phyloP scores from a whole-genome alignment of 495 filamentous ascomycete genomes.

The Talaromyces borbonicus region DNA sequence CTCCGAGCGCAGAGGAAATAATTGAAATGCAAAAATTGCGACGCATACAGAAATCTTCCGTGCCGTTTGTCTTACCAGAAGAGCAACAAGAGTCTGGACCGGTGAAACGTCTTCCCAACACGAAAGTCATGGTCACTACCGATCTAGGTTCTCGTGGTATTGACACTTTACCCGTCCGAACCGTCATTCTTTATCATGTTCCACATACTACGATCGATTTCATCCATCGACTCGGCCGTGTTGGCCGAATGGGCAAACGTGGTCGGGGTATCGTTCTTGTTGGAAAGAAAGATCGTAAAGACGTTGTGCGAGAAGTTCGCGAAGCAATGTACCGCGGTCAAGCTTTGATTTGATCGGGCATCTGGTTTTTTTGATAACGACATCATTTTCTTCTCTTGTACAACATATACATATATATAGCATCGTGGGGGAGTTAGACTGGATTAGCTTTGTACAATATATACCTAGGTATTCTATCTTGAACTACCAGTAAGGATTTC shows the following conservation, averaged over 20 bases:
- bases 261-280: conserved; percentile 85
- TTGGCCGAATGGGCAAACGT: conserved; percentile 84
- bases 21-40: conserved; percentile 22
- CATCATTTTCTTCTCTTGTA: background rate
- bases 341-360: conserved; percentile 57
- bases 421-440: no score
- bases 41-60: conserved; percentile 18
- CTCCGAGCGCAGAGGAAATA: conserved; percentile 33
- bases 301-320: conserved; percentile 85
- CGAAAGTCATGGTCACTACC: conserved; percentile 86
- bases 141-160: conserved; percentile 89
- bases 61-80: conserved; percentile 27
- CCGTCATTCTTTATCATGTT: conserved; percentile 89
- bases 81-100: conserved; percentile 1
- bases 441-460: no score
- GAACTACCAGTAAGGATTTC: no score
- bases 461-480: no score
- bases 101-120: conserved; percentile 43
- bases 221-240: conserved; percentile 85
- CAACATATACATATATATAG: no score
- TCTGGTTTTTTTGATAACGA: background rate
- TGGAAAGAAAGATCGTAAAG: conserved; percentile 77
- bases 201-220: conserved; percentile 95
- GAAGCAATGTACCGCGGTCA: conserved; percentile 90
- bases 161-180: conserved; percentile 84